Conservation (phyloP, 129 eudicot species). For the Flaveria ramosissima region DNA sequence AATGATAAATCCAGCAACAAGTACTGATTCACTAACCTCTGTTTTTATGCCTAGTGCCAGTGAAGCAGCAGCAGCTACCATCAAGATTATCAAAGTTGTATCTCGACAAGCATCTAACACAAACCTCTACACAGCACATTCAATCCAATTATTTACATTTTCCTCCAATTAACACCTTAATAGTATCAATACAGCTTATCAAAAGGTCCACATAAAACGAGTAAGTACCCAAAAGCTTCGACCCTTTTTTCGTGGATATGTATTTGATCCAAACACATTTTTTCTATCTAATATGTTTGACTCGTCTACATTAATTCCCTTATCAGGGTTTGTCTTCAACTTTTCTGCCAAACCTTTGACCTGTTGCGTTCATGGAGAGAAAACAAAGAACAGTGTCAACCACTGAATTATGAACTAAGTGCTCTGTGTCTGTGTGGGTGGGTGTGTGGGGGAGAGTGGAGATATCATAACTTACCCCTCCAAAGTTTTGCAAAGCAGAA, state of each 20-base stretch:
- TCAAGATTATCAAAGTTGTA: constrained; percentile 83
- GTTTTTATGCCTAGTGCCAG: constrained; percentile 91
- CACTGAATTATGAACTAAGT: constrained; percentile 2
- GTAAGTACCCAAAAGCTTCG: constrained; percentile 82
- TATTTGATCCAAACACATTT: constrained; percentile 77
- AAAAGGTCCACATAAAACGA: background rate
- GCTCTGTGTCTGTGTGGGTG: background rate
- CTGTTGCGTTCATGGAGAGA: constrained; percentile 35
- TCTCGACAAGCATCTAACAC: constrained; percentile 88
- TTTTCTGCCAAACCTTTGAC: constrained; percentile 69
- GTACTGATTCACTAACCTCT: constrained; percentile 56
- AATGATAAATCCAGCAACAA: background rate
- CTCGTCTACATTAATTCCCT: constrained; percentile 76
- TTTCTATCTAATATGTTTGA: constrained; percentile 54
- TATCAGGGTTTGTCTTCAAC: constrained; percentile 60
- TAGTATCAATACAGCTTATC: background rate
- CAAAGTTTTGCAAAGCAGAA: constrained; percentile 60
- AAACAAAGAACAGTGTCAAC: constrained; percentile 25
- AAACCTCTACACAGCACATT: constrained; percentile 53
- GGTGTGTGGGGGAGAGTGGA: background rate
- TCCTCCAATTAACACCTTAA: background rate
- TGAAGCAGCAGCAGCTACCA: constrained; percentile 97
- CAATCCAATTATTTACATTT: too few relatives aligned
- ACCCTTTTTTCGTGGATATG: constrained; percentile 89
- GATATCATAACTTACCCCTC: constrained; percentile 53